phyloP scores from a whole-genome alignment of 805 yeast genomes.

The Lachancea dasiensis region DNA sequence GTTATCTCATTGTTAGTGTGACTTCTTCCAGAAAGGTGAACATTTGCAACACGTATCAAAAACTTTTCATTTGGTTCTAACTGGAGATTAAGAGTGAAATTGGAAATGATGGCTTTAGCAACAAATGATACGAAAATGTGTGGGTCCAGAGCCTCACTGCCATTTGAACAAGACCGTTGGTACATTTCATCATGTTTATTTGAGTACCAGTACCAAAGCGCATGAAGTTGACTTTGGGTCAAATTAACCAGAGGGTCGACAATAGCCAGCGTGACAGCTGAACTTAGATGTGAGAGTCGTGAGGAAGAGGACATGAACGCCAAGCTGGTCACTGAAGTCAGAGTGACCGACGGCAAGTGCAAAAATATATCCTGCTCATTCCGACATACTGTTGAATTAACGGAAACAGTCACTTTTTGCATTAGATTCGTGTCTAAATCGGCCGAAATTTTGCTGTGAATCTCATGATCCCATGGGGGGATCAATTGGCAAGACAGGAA shows the following conservation, averaged over 20 bases:
- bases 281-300: constrained; percentile 2
- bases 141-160: no score
- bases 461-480: constrained; percentile 18
- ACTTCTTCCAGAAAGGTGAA: constrained; percentile 4
- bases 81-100: constrained; percentile 22
- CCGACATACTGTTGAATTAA: constrained; percentile 19
- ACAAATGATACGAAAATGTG: constrained; percentile 19
- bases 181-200: no score
- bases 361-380: constrained; percentile 19
- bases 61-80: constrained; percentile 12
- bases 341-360: constrained; percentile 28
- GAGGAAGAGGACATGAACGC: constrained; percentile 8
- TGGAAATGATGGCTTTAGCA: constrained; percentile 22
- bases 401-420: constrained; percentile 28
- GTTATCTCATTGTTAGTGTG: background rate
- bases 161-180: no score
- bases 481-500: constrained; percentile 24
- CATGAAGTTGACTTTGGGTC: constrained; percentile 15
- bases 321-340: constrained; percentile 25
- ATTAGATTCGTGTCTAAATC: constrained; percentile 15
- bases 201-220: constrained; percentile 7
- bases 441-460: constrained; percentile 20
- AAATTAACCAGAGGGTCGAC: constrained; percentile 29
- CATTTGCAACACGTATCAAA: constrained; percentile 4
- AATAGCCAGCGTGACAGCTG: constrained; percentile 22